Conservation (phyloP, 208 protist genomes). For the Leishmania arabica region DNA sequence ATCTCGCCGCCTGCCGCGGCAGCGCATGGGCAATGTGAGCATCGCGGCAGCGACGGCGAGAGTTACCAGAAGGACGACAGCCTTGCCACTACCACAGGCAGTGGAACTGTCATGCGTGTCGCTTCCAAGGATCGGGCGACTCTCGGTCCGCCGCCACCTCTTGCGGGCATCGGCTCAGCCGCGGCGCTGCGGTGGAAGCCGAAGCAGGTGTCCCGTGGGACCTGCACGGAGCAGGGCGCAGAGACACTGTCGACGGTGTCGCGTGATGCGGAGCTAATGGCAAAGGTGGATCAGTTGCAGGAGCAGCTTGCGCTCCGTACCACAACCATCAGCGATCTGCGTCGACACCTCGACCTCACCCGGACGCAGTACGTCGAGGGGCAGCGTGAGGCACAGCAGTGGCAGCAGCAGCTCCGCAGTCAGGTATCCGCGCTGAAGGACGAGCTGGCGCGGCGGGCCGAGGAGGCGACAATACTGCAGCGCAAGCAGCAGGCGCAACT, state of each 20-base stretch:
- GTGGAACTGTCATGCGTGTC: neutral
- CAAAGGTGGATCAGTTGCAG: slow-evolving; percentile 35
- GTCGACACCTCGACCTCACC: slow-evolving; percentile 45
- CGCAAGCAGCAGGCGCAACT: slow-evolving; percentile 44
- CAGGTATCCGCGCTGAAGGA: slow-evolving; percentile 80
- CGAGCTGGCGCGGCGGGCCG: slow-evolving; percentile 64
- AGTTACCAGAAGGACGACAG: neutral
- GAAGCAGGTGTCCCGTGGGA: slow-evolving; percentile 53
- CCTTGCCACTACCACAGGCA: neutral
- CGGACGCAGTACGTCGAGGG: slow-evolving; percentile 36
- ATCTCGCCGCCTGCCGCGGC: neutral
- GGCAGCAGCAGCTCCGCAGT: slow-evolving; percentile 24
- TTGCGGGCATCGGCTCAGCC: neutral
- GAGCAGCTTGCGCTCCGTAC: slow-evolving; percentile 53
- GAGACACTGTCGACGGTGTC: neutral
- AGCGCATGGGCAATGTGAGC: neutral
- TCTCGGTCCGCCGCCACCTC: slow-evolving; percentile 5
- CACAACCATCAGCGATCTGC: slow-evolving; percentile 57
- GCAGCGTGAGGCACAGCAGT: slow-evolving; percentile 25
- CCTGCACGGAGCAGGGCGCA: slow-evolving; percentile 24
- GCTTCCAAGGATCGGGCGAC: neutral
- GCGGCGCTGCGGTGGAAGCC: slow-evolving; percentile 28
- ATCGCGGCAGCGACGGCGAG: neutral
- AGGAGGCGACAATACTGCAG: slow-evolving; percentile 52
- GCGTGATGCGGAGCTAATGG: slow-evolving; percentile 21